Conservation (phyloP, 768 basidiomycete genomes). For the Boletus rufocinnamomeus region DNA sequence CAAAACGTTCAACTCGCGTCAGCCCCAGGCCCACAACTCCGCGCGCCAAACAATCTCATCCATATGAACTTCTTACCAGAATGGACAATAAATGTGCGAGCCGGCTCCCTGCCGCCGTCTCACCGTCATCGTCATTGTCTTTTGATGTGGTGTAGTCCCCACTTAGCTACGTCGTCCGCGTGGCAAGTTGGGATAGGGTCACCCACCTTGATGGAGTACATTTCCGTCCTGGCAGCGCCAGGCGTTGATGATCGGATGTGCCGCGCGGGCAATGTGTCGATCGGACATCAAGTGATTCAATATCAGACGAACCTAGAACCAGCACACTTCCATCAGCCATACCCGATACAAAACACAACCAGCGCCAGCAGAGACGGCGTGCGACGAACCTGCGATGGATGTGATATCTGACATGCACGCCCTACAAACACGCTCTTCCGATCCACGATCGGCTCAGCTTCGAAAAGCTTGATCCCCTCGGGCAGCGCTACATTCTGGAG, state of each 20-base stretch:
- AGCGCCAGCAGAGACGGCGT: neutral
- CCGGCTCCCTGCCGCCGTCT: constrained; percentile 89
- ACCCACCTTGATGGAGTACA: constrained; percentile 72
- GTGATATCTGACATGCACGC: constrained; percentile 75
- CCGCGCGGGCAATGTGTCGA: constrained; percentile 68
- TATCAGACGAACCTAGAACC: constrained; percentile 63
- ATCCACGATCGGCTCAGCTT: constrained; percentile 81
- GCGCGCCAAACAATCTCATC: neutral
- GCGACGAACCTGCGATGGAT: constrained; percentile 66
- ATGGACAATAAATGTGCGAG: constrained; percentile 91
- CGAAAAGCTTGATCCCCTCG: constrained; percentile 62
- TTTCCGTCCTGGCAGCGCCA: constrained; percentile 74
- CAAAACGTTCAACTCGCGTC: neutral
- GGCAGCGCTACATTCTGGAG: constrained; percentile 42
- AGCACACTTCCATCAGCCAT: neutral
- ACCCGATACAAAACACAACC: neutral
- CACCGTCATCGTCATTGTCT: constrained; percentile 97
- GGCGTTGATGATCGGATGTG: constrained; percentile 80
- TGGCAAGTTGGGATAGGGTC: neutral
- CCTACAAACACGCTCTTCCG: constrained; percentile 87
- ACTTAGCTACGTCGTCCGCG: constrained; percentile 2
- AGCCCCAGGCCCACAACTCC: neutral
- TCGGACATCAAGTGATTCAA: constrained; percentile 70
- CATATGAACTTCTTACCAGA: constrained; percentile 48
- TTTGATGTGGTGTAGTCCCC: neutral